phyloP scores from a whole-genome alignment of 2,329 filamentous ascomycete genomes.

The Phoma herbarum region DNA sequence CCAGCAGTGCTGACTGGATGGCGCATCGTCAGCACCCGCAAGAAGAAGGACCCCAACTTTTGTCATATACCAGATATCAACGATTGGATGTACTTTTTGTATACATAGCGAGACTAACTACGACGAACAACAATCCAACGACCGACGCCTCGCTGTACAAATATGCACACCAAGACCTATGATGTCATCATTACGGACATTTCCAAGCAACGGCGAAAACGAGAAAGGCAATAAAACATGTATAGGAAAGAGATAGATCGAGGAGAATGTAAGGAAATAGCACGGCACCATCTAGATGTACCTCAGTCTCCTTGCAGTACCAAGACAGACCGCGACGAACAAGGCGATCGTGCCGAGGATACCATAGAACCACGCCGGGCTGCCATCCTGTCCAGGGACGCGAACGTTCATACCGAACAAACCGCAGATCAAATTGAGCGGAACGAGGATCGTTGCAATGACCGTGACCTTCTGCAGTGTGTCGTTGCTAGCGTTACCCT shows the following conservation, averaged over 20 bases:
- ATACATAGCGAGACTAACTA: not conserved
- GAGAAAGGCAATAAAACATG: not conserved
- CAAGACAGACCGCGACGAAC: conserved; percentile 53
- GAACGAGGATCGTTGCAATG: conserved; percentile 92
- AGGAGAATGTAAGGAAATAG: not conserved
- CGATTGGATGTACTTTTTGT: not conserved
- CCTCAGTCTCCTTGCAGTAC: conserved; percentile 54
- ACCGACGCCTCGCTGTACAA: conserved; percentile 19
- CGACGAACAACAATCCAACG: not conserved
- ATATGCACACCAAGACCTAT: conserved; percentile 8
- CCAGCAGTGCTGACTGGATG: too few relatives aligned
- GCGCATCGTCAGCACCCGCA: too few relatives aligned
- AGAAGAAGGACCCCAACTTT: too few relatives aligned
- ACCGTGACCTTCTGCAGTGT: conserved; percentile 95
- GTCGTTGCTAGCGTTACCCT: conserved; percentile 87
- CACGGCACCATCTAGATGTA: conserved; percentile 46
- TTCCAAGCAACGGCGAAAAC: not conserved
- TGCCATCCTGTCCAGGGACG: conserved; percentile 69
- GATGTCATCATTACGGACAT: conserved; percentile 8
- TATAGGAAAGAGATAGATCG: not conserved
- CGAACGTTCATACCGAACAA: conserved; percentile 88
- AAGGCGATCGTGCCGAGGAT: conserved; percentile 65
- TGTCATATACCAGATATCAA: too few relatives aligned
- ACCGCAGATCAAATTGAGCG: conserved; percentile 89
- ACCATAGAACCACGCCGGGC: conserved; percentile 67